A percentile compares a stretch with the other conserved stretches of the same genome.
phyloP scores from a whole-genome alignment of 768 basidiomycete genomes.

The Pleurotus citrinopileatus region DNA sequence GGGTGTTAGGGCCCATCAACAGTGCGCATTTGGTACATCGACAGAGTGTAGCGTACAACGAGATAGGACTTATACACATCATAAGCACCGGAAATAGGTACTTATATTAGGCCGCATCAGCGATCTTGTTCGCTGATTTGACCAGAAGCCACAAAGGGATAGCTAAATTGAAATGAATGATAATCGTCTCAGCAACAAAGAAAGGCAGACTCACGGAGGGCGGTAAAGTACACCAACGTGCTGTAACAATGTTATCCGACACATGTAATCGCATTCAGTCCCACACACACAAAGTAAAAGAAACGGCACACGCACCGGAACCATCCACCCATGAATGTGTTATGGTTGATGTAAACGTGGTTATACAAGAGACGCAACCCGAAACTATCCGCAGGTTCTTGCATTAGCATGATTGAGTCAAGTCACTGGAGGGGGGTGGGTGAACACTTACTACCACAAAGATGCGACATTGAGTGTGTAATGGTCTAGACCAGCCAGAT shows the following conservation, averaged over 20 bases:
- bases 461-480: conserved; percentile 28
- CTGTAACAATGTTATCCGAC: background rate
- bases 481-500: conserved; percentile 27
- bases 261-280: no score
- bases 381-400: conserved; percentile 12
- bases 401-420: no score
- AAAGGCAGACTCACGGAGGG: background rate
- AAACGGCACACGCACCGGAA: conserved; percentile 9
- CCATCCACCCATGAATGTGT: conserved; percentile 8
- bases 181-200: background rate
- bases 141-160: conserved; percentile 6
- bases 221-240: conserved; percentile 1
- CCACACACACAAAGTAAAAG: no score
- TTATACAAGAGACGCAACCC: conserved; percentile 18
- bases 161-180: background rate
- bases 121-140: background rate
- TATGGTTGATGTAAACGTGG: conserved; percentile 22
- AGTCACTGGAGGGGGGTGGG: no score
- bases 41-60: no score
- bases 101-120: no score
- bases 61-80: no score
- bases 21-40: no score
- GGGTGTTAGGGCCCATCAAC: no score
- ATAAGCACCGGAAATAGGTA: no score
- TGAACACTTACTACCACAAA: conserved; percentile 24